phyloP scores from a whole-genome alignment of 2,329 filamentous ascomycete species.

The Fusarium cyanostomum region DNA sequence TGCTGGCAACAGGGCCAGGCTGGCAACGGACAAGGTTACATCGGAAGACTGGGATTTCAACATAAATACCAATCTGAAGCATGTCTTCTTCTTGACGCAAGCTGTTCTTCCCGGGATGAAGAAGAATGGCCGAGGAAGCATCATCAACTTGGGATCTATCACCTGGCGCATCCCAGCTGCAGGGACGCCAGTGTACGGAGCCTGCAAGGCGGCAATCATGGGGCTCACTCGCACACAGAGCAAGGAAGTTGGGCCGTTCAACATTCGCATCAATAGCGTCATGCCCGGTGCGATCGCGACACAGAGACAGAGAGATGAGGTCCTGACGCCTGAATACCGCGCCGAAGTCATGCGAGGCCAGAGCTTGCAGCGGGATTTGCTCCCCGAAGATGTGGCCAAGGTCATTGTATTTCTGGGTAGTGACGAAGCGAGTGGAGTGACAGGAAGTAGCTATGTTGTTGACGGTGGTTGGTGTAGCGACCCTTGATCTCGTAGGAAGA shows the following conservation, averaged over 20 bases:
- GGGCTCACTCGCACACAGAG: conserved; percentile 65
- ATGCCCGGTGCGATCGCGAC: conserved; percentile 61
- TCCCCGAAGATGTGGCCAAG: conserved; percentile 56
- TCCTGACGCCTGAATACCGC: conserved; percentile 55
- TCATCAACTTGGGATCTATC: conserved; percentile 65
- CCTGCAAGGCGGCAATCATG: conserved; percentile 63
- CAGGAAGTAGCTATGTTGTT: conserved; percentile 51
- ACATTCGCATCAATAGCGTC: conserved; percentile 60
- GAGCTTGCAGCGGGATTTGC: conserved; percentile 53
- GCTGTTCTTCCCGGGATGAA: conserved; percentile 71
- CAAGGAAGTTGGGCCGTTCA: conserved; percentile 59
- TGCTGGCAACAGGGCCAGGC: conserved; percentile 35
- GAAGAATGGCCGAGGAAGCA: conserved; percentile 53
- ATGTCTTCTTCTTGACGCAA: conserved; percentile 74
- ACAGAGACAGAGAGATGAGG: conserved; percentile 53
- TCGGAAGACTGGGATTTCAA: conserved; percentile 54
- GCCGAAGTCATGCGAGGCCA: conserved; percentile 53
- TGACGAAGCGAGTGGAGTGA: conserved; percentile 58
- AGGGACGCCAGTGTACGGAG: conserved; percentile 58
- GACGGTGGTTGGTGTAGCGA: conserved; percentile 48
- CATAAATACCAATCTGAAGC: conserved; percentile 56
- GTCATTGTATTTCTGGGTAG: conserved; percentile 57
- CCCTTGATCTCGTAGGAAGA: conserved; percentile 8
- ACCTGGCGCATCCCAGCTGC: conserved; percentile 56
- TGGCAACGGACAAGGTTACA: conserved; percentile 49